Percentiles rank a stretch among this genome's conserved stretches.
Conservation (phyloP, 108 stramenopile species). For the Seminavis robusta region DNA sequence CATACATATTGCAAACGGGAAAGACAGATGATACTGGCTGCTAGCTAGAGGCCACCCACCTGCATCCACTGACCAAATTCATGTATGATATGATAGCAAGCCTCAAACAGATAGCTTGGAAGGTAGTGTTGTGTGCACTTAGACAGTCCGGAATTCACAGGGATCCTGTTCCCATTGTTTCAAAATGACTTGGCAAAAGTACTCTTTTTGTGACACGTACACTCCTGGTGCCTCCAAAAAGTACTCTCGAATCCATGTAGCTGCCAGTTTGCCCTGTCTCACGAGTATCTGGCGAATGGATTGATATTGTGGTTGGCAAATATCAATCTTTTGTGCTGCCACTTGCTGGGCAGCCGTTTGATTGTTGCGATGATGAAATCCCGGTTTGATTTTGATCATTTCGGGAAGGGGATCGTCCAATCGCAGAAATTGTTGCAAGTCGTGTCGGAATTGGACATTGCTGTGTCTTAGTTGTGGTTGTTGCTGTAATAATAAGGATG, state of each 20-base stretch:
- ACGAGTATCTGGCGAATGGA: constrained; percentile 30
- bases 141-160: too few species aligned
- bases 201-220: constrained; percentile 23
- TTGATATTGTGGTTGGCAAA: constrained; percentile 41
- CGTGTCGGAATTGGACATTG: constrained; percentile 20
- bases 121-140: too few species aligned
- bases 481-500: constrained; percentile 37
- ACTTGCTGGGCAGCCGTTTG: not conserved
- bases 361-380: constrained; percentile 13
- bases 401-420: constrained; percentile 14
- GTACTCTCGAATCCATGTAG: constrained; percentile 42
- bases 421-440: constrained; percentile 41
- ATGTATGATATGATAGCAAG: too few species aligned
- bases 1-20: too few species aligned
- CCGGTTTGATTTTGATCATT: constrained; percentile 35
- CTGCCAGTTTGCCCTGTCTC: constrained; percentile 22
- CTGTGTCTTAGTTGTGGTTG: constrained; percentile 27
- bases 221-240: constrained; percentile 48
- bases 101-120: too few species aligned
- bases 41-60: too few species aligned
- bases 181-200: constrained; percentile 20
- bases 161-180: constrained; percentile 48
- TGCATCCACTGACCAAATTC: too few species aligned
- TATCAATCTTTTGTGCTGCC: constrained; percentile 29
- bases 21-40: too few species aligned